Evolutionary conservation across 805 yeast species (phyloP).

Genomic region (Saturnispora bothae): DNA sequence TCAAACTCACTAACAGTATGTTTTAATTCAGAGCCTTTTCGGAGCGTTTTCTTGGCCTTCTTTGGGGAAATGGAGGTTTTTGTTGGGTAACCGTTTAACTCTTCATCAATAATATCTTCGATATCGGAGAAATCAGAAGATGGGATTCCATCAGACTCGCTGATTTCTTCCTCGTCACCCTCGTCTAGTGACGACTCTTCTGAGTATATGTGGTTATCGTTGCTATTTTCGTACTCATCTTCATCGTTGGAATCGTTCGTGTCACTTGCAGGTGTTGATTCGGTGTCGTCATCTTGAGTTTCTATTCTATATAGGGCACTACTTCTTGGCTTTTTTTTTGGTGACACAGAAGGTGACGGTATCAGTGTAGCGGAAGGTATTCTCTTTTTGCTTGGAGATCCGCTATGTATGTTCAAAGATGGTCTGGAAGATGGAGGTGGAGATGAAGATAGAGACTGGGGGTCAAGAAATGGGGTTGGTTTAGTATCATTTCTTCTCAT

Average conservation of each 20-base stretch:
- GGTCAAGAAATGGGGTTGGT: too few relatives aligned
- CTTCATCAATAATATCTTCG: constrained; percentile 5
- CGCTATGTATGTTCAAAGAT: background rate
- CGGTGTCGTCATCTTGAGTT: background rate
- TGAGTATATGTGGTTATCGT: constrained; percentile 5
- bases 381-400: background rate
- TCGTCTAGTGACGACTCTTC: constrained; percentile 11
- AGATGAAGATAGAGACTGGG: too few relatives aligned
- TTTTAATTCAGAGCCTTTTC: too few relatives aligned
- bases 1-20: background rate
- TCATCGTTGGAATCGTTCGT: constrained; percentile 7
- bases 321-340: background rate
- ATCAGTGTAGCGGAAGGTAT: background rate
- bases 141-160: background rate
- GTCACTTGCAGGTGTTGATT: background rate
- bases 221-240: constrained; percentile 13
- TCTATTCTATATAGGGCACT: background rate
- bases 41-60: background rate
- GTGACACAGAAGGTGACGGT: background rate
- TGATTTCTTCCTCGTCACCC: constrained; percentile 10
- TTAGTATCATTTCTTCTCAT: too few relatives aligned
- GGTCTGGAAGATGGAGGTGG: too few relatives aligned
- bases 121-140: constrained; percentile 1
- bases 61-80: background rate
- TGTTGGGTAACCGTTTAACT: background rate